Evolutionary conservation across 2,329 filamentous ascomycete species (phyloP), one percentile per base, ranked within the genome.

Genomic region (Paraphaeosphaeria sporulosa): DNA sequence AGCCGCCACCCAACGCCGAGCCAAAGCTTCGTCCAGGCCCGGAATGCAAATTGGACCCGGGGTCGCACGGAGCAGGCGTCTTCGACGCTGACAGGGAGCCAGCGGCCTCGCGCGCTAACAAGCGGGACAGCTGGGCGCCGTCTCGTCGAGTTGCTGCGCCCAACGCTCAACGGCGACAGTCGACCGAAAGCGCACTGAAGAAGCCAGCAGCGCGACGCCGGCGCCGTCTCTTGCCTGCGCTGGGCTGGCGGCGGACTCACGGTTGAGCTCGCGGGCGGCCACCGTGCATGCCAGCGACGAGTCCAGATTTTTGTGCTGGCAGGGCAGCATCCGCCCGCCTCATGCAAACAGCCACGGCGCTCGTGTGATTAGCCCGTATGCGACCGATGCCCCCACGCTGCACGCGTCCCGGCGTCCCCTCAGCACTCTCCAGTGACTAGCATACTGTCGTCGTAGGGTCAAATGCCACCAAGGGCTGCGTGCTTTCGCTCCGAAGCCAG

Each of bases 61-160:
- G 30, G 61, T 61, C 58, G 69, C 69, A 71, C 67, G 67, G 67
- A 66, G 63, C 66, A 69, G 40, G 62, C 63, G 64, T 62, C 64
- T 53, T 63, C 50, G 58, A 55, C 23, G 32, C 48, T 52, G 61
- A 55, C 60, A 61, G 60, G 60, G 60, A 38, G 42, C 44, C 34
- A 21, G 23, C 64, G 59, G 59, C 65, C 58, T 64, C 53, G 40
- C 66, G 65, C 65, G 62, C 43, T 62, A 62, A 27, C 6, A 17
- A 64, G 64, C 61, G 64, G 60, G 60, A 64, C 56, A 60, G 62
- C 65, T 59, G 30, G 30, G 30, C 30, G 30, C 30, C 10, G 63
- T 63, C 40, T 64, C 40, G 48, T 50, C 25, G 38, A 44, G 49
- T 34, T 36, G 49, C 49, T 30, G 23, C 49, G 23, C 49, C 15